Evolutionary conservation across 345 rosid species (phyloP), one percentile per base, ranked within the genome.

Genomic region (Firmiana major): DNA sequence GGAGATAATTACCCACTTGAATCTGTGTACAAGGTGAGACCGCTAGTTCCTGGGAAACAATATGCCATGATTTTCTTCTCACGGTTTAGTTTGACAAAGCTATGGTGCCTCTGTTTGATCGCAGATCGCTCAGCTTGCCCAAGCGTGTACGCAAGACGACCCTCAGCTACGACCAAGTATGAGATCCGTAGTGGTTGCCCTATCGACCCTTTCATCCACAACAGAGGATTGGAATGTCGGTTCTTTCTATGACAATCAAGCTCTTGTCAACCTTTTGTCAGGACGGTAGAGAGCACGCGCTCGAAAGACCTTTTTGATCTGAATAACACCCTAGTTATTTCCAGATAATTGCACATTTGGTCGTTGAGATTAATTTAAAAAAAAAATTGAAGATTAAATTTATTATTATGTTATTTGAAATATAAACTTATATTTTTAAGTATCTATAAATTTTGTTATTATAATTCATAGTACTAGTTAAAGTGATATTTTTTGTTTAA

Each of bases 61-160:
- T 22, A 46, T 12, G 15, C 63, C 38, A 40, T 21, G 67, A 24
- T 22, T 80, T 28, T 6, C 7, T 3, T 46, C 24, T 68, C n/a
- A n/a, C 11, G 71, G 57, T 79, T 63, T 48, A 42, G 16, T 80
- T 63, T 5, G 11, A 57, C 68, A 22, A 67, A 80, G 28, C 75
- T 21, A 8, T 36, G 59, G 43, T 59, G 62, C 57, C 38, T 31
- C 0, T 73, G 28, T 17, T 70, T 34, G n/a, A 54, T 73, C 76
- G 77, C 91, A 96, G 99, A 91, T 96, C 92, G 92, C 93, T 54
- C 92, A 88, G 81, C 89, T 96, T 59, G 99, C 93, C 31, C 89
- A 82, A 80, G 98, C 88, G 9, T 93, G 99, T 85, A 93, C 99
- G 2, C 90, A 86, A 63, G 98, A 89, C 85, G 87, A 84, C 54